These are phyloP conservation scores for Lomentospora prolificans DNA, from an alignment of 2,329 filamentous ascomycete species.

Conservation along the genomic window DNA sequence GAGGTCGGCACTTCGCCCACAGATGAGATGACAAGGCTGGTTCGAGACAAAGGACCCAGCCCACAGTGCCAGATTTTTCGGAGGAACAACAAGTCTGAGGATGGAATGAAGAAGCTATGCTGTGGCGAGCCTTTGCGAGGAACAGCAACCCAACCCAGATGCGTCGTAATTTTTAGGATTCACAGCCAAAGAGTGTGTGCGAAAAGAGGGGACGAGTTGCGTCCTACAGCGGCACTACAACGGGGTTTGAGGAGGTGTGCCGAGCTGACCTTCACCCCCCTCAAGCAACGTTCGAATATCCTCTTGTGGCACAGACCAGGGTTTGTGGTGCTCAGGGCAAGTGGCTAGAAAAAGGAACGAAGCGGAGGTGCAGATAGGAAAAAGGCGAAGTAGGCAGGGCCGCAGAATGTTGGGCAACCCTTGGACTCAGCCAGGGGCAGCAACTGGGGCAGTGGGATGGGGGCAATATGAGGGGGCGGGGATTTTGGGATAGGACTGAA, in stretches of 20 bases:
- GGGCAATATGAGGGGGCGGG: conserved; percentile 7
- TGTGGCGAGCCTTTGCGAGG: neutral
- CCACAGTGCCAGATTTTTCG: neutral
- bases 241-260: neutral
- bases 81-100: neutral
- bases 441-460: conserved; percentile 13
- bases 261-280: neutral
- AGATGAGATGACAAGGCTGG: conserved; percentile 1
- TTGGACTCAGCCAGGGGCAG: neutral
- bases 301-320: conserved; percentile 8
- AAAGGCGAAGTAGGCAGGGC: neutral
- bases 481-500: conserved; percentile 6
- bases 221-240: neutral
- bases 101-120: neutral
- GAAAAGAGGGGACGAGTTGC: conserved; percentile 5
- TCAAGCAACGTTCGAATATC: neutral
- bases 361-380: neutral
- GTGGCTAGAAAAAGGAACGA: neutral
- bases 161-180: neutral
- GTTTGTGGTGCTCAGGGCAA: neutral
- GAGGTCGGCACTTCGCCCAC: conserved; percentile 1
- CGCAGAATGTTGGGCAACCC: neutral
- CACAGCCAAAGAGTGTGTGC: neutral
- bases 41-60: neutral
- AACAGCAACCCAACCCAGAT: neutral